These are phyloP conservation scores for Polygonum maritimum DNA, from an alignment of 148 eudicot species.

Conservation along the genomic window DNA sequence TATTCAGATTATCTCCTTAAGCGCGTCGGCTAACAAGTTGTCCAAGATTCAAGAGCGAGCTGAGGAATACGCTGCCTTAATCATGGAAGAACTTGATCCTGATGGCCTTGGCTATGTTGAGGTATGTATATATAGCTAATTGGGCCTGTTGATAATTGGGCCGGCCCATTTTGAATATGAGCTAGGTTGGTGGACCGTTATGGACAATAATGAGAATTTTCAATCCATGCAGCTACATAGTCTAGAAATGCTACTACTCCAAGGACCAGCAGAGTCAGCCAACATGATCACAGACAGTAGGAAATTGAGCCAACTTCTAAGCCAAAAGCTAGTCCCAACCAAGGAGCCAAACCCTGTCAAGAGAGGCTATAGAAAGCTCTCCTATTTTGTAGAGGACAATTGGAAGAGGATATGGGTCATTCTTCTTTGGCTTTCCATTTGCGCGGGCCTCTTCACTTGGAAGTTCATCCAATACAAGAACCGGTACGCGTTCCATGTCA, in stretches of 20 bases:
- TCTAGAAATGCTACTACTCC: conserved; percentile 46
- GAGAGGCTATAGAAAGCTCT: conserved; percentile 14
- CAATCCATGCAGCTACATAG: conserved; percentile 25
- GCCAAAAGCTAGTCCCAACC: conserved; percentile 43
- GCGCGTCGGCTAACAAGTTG: conserved; percentile 5
- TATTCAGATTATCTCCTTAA: conserved; percentile 8
- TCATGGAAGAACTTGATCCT: conserved; percentile 14
- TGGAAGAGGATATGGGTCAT: conserved; percentile 54
- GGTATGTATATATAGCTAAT: not conserved
- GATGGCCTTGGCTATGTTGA: conserved; percentile 10
- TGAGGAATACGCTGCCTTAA: conserved; percentile 10
- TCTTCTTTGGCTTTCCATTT: conserved; percentile 38
- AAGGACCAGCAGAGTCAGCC: conserved; percentile 39
- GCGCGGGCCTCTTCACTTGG: conserved; percentile 43
- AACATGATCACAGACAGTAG: conserved; percentile 32
- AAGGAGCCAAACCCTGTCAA: conserved; percentile 41
- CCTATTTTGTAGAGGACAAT: conserved; percentile 41
- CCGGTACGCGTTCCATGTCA: conserved; percentile 36
- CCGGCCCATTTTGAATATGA: not conserved
- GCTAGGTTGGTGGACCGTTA: not conserved
- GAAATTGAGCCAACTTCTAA: conserved; percentile 32
- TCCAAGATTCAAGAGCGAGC: conserved; percentile 10
- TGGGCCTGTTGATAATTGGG: not conserved
- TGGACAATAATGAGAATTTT: not conserved
- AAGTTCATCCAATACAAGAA: conserved; percentile 46